Evolutionary conservation across 2,329 filamentous ascomycete genomes (phyloP), one percentile per base, ranked within the genome.

Genomic region (Colletotrichum sp.): DNA sequence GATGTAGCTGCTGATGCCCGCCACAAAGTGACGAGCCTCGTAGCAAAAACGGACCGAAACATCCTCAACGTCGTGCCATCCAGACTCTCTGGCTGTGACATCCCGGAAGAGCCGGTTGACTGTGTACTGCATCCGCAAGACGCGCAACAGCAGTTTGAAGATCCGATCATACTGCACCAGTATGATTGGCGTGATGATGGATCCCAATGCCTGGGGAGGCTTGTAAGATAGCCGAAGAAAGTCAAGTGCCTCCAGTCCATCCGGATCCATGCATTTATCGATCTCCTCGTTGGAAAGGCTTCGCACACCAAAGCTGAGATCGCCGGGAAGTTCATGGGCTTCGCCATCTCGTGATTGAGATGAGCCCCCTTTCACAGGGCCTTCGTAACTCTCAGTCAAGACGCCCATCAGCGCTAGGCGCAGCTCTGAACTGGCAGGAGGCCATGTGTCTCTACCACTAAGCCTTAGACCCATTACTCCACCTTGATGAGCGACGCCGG

Each of bases 341-440:
- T 81, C 84, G 78, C 76, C 30, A 66, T 75, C 18, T 76, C 78
- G 21, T 71, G 78, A 60, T 76, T 79, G 52, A 79, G 78, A 28
- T 74, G 8, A 30, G 13, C 21, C 26, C 30, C 43, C 64, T 43
- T 61, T 34, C 13, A 36, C 13, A 5, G 71, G 71, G 6, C 67
- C 83, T 78, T 80, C 84, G 79, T 95, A 95, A 78, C 92, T 95
- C 78, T 98, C 96, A 3, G 91, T 90, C 8, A 99, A 86, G 1
- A 99, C 90, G 0, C 95, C 96, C 90, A 96, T 98, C 21, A 99
- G 88, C 1, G 95, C 95, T 7, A 99, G 88, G 12, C 96, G 92
- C n/a, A 99, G 86, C 83, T 99, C 97, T 1, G 96, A 98, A 83
- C 95, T 98, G 28, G 96, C 96, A 6, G 97, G 97, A 30, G 97